A percentile compares a stretch with the other conserved stretches of the same genome.
Evolutionary conservation across 768 basidiomycete species (phyloP).

Genomic region (Sutorius australiensis): DNA sequence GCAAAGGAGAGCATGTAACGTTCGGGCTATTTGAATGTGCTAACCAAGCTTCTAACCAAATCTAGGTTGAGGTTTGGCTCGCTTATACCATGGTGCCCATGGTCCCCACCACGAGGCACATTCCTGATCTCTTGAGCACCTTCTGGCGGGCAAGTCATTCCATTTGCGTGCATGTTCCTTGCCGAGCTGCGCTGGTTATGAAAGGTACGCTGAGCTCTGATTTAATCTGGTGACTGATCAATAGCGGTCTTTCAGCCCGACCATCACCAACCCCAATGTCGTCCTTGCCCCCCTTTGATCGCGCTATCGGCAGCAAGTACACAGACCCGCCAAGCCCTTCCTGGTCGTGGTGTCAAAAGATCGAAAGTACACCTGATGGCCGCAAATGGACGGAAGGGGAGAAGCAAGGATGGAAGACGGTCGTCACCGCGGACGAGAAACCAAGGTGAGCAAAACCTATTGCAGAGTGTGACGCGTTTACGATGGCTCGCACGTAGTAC

Average conservation of each 20-base stretch:
- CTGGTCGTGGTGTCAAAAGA: conserved; percentile 30
- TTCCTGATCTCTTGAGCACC: too few relatives aligned
- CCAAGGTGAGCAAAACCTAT: conserved; percentile 17
- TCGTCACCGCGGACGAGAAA: conserved; percentile 27
- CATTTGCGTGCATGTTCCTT: too few relatives aligned
- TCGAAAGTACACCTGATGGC: conserved; percentile 24
- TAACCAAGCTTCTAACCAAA: too few relatives aligned
- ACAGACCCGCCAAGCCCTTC: conserved; percentile 30
- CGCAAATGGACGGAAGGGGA: conserved; percentile 33
- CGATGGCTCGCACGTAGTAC: conserved; percentile 4
- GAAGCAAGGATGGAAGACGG: conserved; percentile 32
- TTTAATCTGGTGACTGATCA: not conserved
- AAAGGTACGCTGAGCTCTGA: too few relatives aligned
- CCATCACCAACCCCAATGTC: conserved; percentile 4
- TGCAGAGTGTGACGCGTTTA: not conserved
- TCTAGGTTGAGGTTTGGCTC: too few relatives aligned
- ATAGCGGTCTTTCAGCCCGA: not conserved
- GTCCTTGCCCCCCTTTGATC: conserved; percentile 24
- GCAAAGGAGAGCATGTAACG: too few relatives aligned
- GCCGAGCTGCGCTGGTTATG: too few relatives aligned
- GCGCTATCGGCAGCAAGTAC: conserved; percentile 9
- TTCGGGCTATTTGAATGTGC: too few relatives aligned
- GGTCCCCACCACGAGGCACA: too few relatives aligned
- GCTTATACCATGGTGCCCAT: too few relatives aligned
- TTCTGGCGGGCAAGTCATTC: too few relatives aligned